Conservation (phyloP, 2,329 filamentous ascomycete species). For the Ascochyta clinopodiicola region DNA sequence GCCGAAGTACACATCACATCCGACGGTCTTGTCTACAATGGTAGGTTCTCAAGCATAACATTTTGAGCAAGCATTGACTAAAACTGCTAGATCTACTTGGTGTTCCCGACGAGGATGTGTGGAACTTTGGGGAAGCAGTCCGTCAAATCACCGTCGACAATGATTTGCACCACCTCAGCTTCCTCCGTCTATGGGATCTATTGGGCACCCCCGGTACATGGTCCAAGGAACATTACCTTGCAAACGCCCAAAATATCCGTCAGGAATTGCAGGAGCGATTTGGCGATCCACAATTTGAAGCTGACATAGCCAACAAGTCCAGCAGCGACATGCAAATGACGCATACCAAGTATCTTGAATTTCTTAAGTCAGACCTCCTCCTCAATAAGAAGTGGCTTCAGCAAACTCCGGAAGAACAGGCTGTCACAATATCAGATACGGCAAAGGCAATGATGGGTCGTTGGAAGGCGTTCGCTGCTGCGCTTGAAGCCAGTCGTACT, state of each 20-base stretch:
- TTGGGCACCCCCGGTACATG: constrained; percentile 25
- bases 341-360: constrained; percentile 38
- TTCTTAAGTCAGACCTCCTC: constrained; percentile 32
- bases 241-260: constrained; percentile 34
- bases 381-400: constrained; percentile 25
- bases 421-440: constrained; percentile 29
- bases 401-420: constrained; percentile 25
- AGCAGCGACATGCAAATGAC: constrained; percentile 37
- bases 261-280: constrained; percentile 30
- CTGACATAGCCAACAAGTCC: constrained; percentile 40
- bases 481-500: constrained; percentile 27
- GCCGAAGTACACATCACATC: constrained; percentile 53
- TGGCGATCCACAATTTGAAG: constrained; percentile 33
- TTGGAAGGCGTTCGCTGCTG: constrained; percentile 36
- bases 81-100: constrained; percentile 48
- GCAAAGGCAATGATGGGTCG: constrained; percentile 43
- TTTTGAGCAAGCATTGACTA: neutral
- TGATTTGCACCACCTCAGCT: constrained; percentile 28
- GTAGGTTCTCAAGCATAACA: constrained; percentile 16
- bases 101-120: constrained; percentile 52
- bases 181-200: constrained; percentile 28
- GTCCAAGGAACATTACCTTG: constrained; percentile 32
- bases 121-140: constrained; percentile 44
- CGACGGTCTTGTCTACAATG: constrained; percentile 53
- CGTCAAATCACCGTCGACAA: constrained; percentile 24